Evolutionary conservation across 2,329 filamentous ascomycete species (phyloP), one percentile per base, ranked within the genome.

Genomic region (Ophiosphaerella narmari): DNA sequence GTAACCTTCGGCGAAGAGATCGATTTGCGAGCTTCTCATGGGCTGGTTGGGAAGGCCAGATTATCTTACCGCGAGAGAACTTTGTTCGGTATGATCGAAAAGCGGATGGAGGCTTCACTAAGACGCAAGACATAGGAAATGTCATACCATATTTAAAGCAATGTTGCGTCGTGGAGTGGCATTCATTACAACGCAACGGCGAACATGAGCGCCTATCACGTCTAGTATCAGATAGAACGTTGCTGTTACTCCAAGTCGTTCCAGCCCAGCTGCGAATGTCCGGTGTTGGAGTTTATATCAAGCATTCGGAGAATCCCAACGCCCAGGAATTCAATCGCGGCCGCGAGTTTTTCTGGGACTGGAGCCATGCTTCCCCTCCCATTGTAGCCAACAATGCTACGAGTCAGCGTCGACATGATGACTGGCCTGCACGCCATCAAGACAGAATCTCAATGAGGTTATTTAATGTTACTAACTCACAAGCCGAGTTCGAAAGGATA

Each of bases 11-110:
- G 35, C 41, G 47, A 11, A 41, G 47, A 24, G 18, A 44, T n/a
- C 14, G 31, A 24, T 50, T 50, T 12, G 47, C 47, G 8, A 50
- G 47, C 29, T 50, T 36, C 16, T 50, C 47, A 6, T 50, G 47
- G 47, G 47, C 47, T 23, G 47, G 47, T 23, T 50, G 47, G 47
- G 47, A 41, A 16, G 47, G 47, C 18, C 4, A 21, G 3, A 45
- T 41, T n/a, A 41, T 45, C 36, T 45, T 37, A 32, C 41, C 47
- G 9, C 41, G 47, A 12, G 47, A 50, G 21, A 50, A 45, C 21
- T 50, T 40, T n/a, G 34, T 40, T 18, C 40, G 37, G 37, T 46
- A 31, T 18, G 12, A 39, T 4, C 8, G 39, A 33, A 8, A 33
- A 32, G 8, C 26, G 11, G 6, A 29, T 11, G 26, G 26, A 29